Evolutionary conservation across 2,329 filamentous ascomycete genomes (phyloP).

Genomic region (Calycina marina): DNA sequence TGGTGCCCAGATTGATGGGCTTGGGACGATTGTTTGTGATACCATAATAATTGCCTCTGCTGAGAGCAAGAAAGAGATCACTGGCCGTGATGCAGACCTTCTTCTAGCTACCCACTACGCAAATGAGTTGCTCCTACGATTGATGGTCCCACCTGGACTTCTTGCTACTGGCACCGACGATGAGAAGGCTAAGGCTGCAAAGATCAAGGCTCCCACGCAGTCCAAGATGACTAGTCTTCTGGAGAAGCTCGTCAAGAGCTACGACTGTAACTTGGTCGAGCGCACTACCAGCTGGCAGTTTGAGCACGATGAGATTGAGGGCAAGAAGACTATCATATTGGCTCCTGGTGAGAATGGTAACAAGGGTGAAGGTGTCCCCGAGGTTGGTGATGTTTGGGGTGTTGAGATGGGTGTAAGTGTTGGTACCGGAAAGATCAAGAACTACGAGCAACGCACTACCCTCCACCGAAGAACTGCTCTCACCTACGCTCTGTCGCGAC

Average conservation of each 20-base stretch:
- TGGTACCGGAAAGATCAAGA: slow-evolving; percentile 91
- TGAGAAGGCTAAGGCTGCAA: slow-evolving; percentile 83
- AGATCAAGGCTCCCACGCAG: slow-evolving; percentile 73
- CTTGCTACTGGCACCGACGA: slow-evolving; percentile 74
- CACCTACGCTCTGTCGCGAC: slow-evolving; percentile 86
- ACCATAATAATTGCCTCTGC: slow-evolving; percentile 60
- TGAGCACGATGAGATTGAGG: slow-evolving; percentile 94
- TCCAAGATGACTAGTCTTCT: slow-evolving; percentile 73
- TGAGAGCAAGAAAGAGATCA: slow-evolving; percentile 48
- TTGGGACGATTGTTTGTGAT: slow-evolving; percentile 91
- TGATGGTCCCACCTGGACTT: slow-evolving; percentile 84
- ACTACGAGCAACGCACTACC: slow-evolving; percentile 71
- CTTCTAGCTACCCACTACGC: slow-evolving; percentile 85
- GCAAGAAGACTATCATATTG: slow-evolving; percentile 88
- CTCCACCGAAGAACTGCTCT: slow-evolving; percentile 85
- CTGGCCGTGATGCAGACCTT: slow-evolving; percentile 71
- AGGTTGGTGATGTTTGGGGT: slow-evolving; percentile 91
- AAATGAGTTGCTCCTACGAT: slow-evolving; percentile 82
- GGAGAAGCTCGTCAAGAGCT: slow-evolving; percentile 82
- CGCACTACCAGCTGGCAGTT: slow-evolving; percentile 97
- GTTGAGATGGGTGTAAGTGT: slow-evolving; percentile 89
- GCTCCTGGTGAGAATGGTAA: slow-evolving; percentile 65
- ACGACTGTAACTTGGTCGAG: slow-evolving; percentile 87
- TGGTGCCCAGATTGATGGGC: slow-evolving; percentile 96
- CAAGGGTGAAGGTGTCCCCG: slow-evolving; percentile 80